These are phyloP conservation scores for Kappamyces sp. DNA, from an alignment of 192 early-diverging fungal genomes.

Conservation along the genomic window DNA sequence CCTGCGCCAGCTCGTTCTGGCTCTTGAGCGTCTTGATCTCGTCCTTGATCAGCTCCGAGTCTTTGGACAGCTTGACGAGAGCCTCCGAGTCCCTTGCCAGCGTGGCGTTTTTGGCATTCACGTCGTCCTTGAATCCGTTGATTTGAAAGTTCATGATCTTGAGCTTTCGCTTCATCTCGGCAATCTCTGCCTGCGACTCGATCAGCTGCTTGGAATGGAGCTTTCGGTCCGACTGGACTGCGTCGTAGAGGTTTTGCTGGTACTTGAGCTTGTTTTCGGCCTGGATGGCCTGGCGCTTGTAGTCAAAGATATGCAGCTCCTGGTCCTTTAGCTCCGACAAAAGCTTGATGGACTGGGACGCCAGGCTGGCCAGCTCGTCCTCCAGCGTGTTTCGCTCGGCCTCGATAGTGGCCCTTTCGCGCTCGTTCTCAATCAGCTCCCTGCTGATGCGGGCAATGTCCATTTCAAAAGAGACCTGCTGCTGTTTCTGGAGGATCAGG, in stretches of 20 bases:
- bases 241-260: conserved; percentile 64
- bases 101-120: conserved; percentile 46
- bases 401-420: conserved; percentile 28
- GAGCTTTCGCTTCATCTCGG: conserved; percentile 57
- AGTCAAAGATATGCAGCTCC: conserved; percentile 54
- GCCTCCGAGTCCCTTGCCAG: conserved; percentile 44
- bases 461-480: conserved; percentile 50
- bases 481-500: conserved; percentile 38
- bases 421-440: conserved; percentile 30
- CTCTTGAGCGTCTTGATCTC: conserved; percentile 50
- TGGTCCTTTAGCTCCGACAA: conserved; percentile 51
- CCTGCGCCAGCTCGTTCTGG: conserved; percentile 56
- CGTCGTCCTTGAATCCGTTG: conserved; percentile 59
- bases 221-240: conserved; percentile 58
- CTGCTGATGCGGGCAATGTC: conserved; percentile 34
- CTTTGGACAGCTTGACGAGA: conserved; percentile 41
- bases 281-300: conserved; percentile 48
- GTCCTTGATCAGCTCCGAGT: conserved; percentile 49
- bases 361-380: conserved; percentile 31
- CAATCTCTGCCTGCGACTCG: conserved; percentile 54
- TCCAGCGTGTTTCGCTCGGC: conserved; percentile 39
- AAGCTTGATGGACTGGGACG: conserved; percentile 31
- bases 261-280: conserved; percentile 62
- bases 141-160: conserved; percentile 67
- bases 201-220: conserved; percentile 56